A percentile compares a stretch with the other conserved stretches of the same genome.
phyloP scores from a whole-genome alignment of 2,329 filamentous ascomycete species.

The Colletotrichum echinochloae region DNA sequence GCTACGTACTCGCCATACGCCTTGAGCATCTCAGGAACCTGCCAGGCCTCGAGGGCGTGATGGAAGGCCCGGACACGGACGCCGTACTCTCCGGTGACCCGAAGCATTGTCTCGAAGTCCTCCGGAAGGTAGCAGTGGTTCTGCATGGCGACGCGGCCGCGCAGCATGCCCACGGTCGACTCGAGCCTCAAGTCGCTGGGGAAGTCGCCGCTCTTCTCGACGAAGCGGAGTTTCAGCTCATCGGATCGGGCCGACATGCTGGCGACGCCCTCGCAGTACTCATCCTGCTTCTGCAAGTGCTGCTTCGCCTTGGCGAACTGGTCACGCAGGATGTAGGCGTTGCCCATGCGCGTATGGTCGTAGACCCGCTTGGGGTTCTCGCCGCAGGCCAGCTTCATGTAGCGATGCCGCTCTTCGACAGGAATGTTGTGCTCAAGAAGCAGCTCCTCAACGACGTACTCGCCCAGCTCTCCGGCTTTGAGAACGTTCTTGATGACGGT shows the following conservation, averaged over 20 bases:
- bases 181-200: slow-evolving; percentile 55
- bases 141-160: slow-evolving; percentile 56
- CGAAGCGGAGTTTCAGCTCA: slow-evolving; percentile 43
- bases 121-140: slow-evolving; percentile 59
- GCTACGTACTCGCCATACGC: slow-evolving; percentile 46
- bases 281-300: slow-evolving; percentile 52
- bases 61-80: slow-evolving; percentile 56
- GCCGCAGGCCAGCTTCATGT: slow-evolving; percentile 61
- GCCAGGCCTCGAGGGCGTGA: slow-evolving; percentile 55
- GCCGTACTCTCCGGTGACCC: slow-evolving; percentile 56
- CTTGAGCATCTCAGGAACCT: slow-evolving; percentile 55
- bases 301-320: slow-evolving; percentile 54
- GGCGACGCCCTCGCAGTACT: slow-evolving; percentile 44
- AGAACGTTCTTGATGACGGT: slow-evolving; percentile 55
- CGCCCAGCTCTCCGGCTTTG: slow-evolving; percentile 49
- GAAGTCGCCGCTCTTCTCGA: slow-evolving; percentile 41
- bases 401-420: slow-evolving; percentile 48
- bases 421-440: slow-evolving; percentile 55
- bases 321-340: slow-evolving; percentile 54
- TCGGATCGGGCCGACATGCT: slow-evolving; percentile 39
- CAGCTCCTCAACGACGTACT: slow-evolving; percentile 56
- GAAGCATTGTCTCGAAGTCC: slow-evolving; percentile 58
- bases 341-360: slow-evolving; percentile 54
- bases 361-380: slow-evolving; percentile 57
- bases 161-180: slow-evolving; percentile 54